Evolutionary conservation across 164 flowering plant genomes (phyloP), one percentile per base, ranked within the genome.

Genomic region (Berberis vulgaris): DNA sequence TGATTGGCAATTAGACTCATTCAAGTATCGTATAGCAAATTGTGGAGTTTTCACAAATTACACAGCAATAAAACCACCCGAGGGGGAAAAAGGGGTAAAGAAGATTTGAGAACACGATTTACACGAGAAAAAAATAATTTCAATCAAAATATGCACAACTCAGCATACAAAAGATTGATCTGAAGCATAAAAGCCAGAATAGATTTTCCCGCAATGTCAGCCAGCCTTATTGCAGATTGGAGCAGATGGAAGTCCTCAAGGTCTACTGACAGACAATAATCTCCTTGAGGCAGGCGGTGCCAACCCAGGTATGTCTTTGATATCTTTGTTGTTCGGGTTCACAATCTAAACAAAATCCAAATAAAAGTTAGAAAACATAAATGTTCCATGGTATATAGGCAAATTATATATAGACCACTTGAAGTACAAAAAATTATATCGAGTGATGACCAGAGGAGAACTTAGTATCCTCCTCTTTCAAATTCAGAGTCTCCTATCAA

Each of bases 281-380:
- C 84, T 89, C 76, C 98, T 83, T 12, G 88, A 89, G 13, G 87
- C 96, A 41, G 97, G 96, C n/a, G 96, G 95, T 49, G 96, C 96
- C 74, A 94, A 74, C 65, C 97, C 97, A 3, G 97, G 96, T 60
- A 91, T 87, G 77, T 91, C 96, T 66, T 81, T 76, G 68, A 88
- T 94, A 78, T 71, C 67, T 61, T 85, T 88, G 82, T 89, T 94
- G 80, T 77, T 76, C 41, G 97, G 98, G 64, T 91, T 76, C 64
- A 89, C 91, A 60, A 91, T 77, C 99, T 94, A 68, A 26, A 26
- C 38, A 52, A 52, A 50, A 7, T 8, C 3, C 54, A 50, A 7
- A n/a, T 50, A 5, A 9, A 9, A 10, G 2, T 50, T 50, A 50
- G 54, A 50, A 50, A 7, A 5, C 11, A 50, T 10, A 2, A 4